phyloP scores from a whole-genome alignment of 2,329 filamentous ascomycete species.

The Clarireedia hainanense region DNA sequence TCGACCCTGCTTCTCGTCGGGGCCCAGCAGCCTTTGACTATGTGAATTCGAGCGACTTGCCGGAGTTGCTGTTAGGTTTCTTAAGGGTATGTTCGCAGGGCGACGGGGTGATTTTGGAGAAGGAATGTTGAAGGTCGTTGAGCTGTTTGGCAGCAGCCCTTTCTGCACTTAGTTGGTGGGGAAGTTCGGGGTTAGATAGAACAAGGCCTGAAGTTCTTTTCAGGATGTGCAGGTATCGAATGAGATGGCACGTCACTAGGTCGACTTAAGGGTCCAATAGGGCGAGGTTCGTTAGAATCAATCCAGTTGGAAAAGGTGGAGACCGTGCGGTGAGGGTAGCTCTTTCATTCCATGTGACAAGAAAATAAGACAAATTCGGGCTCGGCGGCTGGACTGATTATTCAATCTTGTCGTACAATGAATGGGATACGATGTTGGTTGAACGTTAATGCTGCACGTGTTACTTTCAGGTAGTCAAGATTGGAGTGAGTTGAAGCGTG shows the following conservation, averaged over 20 bases:
- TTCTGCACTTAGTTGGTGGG: constrained; percentile 12
- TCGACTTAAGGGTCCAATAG: constrained; percentile 1
- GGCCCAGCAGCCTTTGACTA: constrained; percentile 40
- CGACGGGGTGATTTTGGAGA: constrained; percentile 57
- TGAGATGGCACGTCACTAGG: constrained; percentile 10
- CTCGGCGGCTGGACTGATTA: constrained; percentile 3
- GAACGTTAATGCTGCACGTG: background rate
- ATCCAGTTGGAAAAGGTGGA: constrained; percentile 3
- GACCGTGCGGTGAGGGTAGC: constrained; percentile 2
- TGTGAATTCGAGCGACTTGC: constrained; percentile 27
- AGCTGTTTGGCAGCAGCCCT: constrained; percentile 70
- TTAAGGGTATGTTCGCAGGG: constrained; percentile 80
- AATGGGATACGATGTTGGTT: constrained; percentile 7
- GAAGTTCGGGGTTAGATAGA: constrained; percentile 6
- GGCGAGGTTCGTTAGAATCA: constrained; percentile 1
- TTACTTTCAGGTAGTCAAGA: too few species aligned
- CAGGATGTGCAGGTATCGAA: constrained; percentile 2
- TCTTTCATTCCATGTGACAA: constrained; percentile 8
- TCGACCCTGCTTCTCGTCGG: constrained; percentile 35
- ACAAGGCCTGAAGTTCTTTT: background rate
- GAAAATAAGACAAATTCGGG: constrained; percentile 2
- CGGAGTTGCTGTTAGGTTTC: constrained; percentile 49
- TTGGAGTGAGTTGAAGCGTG: background rate
- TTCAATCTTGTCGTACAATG: constrained; percentile 1
- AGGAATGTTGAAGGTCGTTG: constrained; percentile 79